A percentile compares a stretch with the other conserved stretches of the same genome.
Conservation (phyloP, 805 yeast species). For the Clavispora phyllophila region DNA sequence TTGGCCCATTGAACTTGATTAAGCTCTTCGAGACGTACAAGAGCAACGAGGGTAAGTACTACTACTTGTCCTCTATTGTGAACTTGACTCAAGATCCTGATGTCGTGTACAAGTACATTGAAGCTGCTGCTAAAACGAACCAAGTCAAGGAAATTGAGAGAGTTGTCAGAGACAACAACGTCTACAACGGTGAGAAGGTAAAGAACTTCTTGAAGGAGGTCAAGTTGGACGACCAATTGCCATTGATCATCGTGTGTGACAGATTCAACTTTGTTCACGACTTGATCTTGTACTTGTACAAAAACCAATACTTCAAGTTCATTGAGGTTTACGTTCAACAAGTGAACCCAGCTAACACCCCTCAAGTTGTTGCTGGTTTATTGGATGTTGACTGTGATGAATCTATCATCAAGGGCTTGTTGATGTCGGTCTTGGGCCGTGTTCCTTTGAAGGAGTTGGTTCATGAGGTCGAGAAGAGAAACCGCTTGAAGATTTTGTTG, state of each 20-base stretch:
- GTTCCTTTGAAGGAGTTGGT: conserved; percentile 89
- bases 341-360: conserved; percentile 92
- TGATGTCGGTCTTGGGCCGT: conserved; percentile 85
- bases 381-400: conserved; percentile 98
- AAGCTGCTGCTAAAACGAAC: conserved; percentile 85
- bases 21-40: conserved; percentile 91
- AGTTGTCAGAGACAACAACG: conserved; percentile 87
- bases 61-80: conserved; percentile 88
- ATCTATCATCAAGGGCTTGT: conserved; percentile 69
- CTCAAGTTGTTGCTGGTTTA: conserved; percentile 94
- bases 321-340: conserved; percentile 98
- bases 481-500: conserved; percentile 81
- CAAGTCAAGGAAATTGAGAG: conserved; percentile 94
- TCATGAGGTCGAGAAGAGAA: conserved; percentile 93
- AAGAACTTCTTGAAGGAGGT: conserved; percentile 96
- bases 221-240: conserved; percentile 89
- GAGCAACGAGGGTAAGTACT: conserved; percentile 89
- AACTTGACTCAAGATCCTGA: conserved; percentile 91
- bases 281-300: conserved; percentile 86
- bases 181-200: conserved; percentile 94
- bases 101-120: conserved; percentile 93
- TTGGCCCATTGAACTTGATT: conserved; percentile 81
- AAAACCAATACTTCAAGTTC: conserved; percentile 91
- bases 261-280: conserved; percentile 89
- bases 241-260: conserved; percentile 94